Conservation (phyloP, 1,139 yeast genomes). For the Taphrina confusa region DNA sequence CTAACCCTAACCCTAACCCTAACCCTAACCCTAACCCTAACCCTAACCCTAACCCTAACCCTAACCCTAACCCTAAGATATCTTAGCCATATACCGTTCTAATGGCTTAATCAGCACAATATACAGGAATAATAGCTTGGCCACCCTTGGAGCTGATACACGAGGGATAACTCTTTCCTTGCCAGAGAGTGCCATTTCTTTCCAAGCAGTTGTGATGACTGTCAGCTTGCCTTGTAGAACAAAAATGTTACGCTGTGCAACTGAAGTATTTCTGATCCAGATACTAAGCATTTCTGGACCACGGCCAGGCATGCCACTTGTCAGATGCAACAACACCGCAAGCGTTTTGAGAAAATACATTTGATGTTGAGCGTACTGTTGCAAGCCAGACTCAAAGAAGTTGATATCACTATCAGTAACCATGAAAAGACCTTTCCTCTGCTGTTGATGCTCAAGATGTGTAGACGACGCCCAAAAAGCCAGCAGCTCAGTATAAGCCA, state of each 20-base stretch:
- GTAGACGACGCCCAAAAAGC: neutral
- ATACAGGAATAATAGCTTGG: neutral
- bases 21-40: too few species aligned
- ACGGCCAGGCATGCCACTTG: slow-evolving; percentile 1
- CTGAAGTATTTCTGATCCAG: neutral
- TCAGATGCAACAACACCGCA: neutral
- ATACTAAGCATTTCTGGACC: slow-evolving; percentile 1
- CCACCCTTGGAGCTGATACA: neutral
- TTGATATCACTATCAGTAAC: too few species aligned
- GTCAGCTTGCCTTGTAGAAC: neutral
- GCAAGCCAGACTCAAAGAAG: neutral
- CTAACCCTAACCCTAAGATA: too few species aligned
- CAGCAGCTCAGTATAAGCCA: neutral
- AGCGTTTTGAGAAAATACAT: neutral
- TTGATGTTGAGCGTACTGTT: neutral
- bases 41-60: too few species aligned
- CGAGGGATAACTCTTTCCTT: neutral
- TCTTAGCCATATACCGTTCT: neutral
- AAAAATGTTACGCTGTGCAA: neutral
- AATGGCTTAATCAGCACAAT: neutral
- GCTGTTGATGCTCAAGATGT: neutral
- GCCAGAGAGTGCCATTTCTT: neutral
- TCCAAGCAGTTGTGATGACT: neutral
- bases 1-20: too few species aligned
- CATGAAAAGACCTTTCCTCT: neutral